phyloP scores from a whole-genome alignment of 208 protist genomes.

The Trypanosoma mega region DNA sequence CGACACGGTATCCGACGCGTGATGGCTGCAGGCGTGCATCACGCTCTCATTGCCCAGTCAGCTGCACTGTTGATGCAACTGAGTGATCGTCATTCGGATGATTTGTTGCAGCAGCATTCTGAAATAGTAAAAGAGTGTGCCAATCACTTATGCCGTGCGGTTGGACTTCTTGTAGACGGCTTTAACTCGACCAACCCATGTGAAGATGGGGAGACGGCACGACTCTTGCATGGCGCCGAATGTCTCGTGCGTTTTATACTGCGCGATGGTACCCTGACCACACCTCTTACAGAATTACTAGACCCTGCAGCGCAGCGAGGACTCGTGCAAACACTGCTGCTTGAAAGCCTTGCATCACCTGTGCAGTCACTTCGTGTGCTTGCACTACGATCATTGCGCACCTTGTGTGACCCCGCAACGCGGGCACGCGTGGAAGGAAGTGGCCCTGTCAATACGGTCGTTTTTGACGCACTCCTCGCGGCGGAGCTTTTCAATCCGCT shows the following conservation, averaged over 20 bases:
- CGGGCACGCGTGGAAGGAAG: constrained; percentile 27
- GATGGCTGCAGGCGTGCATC: constrained; percentile 22
- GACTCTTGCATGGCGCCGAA: constrained; percentile 66
- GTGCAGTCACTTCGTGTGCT: constrained; percentile 64
- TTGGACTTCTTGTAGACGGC: constrained; percentile 45
- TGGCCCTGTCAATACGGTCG: constrained; percentile 25
- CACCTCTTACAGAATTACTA: constrained; percentile 19
- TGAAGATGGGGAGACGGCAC: constrained; percentile 34
- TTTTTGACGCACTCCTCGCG: constrained; percentile 41
- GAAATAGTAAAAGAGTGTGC: constrained; percentile 30
- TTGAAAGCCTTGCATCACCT: constrained; percentile 69
- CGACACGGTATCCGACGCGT: not conserved
- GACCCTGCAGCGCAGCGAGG: constrained; percentile 34
- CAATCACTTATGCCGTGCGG: constrained; percentile 44
- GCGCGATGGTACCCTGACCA: no score
- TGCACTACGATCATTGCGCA: constrained; percentile 59
- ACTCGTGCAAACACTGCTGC: constrained; percentile 57
- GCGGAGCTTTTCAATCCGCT: constrained; percentile 78
- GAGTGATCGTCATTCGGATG: constrained; percentile 4
- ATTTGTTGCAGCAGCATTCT: constrained; percentile 10
- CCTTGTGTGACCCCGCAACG: constrained; percentile 44
- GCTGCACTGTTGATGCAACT: constrained; percentile 58
- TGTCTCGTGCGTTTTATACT: constrained; percentile 57
- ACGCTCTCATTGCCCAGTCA: constrained; percentile 65
- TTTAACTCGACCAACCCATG: constrained; percentile 28